Percentiles rank a stretch among this genome's conserved stretches.
phyloP scores from a whole-genome alignment of 345 rosid genomes.

The Populus euphratica region DNA sequence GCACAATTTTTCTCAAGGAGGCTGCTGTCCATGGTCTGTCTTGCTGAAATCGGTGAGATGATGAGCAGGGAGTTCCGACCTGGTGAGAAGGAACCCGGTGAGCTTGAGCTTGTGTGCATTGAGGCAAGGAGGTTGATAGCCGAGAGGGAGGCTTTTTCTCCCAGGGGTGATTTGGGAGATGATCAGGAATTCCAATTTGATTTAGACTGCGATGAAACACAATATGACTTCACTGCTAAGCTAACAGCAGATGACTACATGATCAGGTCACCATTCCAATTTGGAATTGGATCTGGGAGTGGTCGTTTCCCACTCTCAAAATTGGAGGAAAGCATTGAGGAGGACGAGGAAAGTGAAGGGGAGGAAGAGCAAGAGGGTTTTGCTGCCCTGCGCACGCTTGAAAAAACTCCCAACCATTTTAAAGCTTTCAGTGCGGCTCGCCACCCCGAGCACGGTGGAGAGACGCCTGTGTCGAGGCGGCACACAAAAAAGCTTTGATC shows the following conservation, averaged over 20 bases:
- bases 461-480: too few species aligned
- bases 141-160: constrained; percentile 60
- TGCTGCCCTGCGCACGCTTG: constrained; percentile 26
- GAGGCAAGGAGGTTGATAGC: constrained; percentile 70
- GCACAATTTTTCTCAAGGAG: constrained; percentile 84
- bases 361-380: constrained; percentile 39
- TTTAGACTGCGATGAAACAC: constrained; percentile 68
- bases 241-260: constrained; percentile 46
- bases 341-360: constrained; percentile 55
- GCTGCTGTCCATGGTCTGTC: constrained; percentile 78
- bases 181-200: constrained; percentile 66
- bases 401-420: constrained; percentile 45
- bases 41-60: constrained; percentile 98
- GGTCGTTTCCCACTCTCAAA: constrained; percentile 58
- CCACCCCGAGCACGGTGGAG: too few species aligned
- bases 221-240: constrained; percentile 37
- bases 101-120: constrained; percentile 80
- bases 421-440: constrained; percentile 46
- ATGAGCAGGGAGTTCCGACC: constrained; percentile 88
- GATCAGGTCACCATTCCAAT: constrained; percentile 39
- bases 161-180: constrained; percentile 51
- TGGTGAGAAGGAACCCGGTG: constrained; percentile 96
- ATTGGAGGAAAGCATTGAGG: constrained; percentile 79
- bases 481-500: too few species aligned
- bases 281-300: constrained; percentile 44